Evolutionary conservation across 2,329 filamentous ascomycete species (phyloP), one percentile per base, ranked within the genome.

Genomic region (Chaetoscypha palmicola): DNA sequence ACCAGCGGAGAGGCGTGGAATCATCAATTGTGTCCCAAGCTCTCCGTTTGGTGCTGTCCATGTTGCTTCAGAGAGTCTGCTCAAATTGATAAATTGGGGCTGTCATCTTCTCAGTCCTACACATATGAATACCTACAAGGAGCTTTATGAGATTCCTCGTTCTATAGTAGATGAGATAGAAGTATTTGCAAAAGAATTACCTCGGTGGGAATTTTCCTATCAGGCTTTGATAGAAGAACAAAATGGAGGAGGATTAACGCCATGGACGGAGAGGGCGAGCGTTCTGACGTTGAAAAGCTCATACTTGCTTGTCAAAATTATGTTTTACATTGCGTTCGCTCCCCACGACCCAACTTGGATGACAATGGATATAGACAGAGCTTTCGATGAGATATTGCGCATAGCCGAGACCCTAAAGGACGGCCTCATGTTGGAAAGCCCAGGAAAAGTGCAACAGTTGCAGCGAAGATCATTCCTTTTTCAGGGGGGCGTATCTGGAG

Each of bases 11-110:
- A 20, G 35, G n/a, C 5, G 20, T 2, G 35, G 35, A 24, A 16
- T 21, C 2, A 22, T 11, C 4, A 20, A 20, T 4, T 16, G 9
- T 5, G 7, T 26, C 8, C 35, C 20, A 12, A 26, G 2, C 1
- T n/a, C n/a, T n/a, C n/a, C 22, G 7, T 26, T 23, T 9, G n/a
- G 10, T 5, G 16, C 16, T 5, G 22, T 26, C 11, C n/a, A 26
- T 19, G 20, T 24, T 3, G 35, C 35, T 9, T 24, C n/a, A n/a
- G 10, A n/a, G n/a, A 19, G 10, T 12, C 26, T n/a, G n/a, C 19
- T 23, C 21, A 38, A 38, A 16, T 19, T 38, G 10, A 4, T 38
- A n/a, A 38, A 38, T 19, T 38, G 35, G 35, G 35, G 35, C 5
- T 26, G 35, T 19, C 35, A 38, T 26, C 22, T 38, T 17, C 31